A percentile compares a stretch with the other conserved stretches of the same genome.
phyloP scores from a whole-genome alignment of 345 rosid species.

The Anacardium occidentale region DNA sequence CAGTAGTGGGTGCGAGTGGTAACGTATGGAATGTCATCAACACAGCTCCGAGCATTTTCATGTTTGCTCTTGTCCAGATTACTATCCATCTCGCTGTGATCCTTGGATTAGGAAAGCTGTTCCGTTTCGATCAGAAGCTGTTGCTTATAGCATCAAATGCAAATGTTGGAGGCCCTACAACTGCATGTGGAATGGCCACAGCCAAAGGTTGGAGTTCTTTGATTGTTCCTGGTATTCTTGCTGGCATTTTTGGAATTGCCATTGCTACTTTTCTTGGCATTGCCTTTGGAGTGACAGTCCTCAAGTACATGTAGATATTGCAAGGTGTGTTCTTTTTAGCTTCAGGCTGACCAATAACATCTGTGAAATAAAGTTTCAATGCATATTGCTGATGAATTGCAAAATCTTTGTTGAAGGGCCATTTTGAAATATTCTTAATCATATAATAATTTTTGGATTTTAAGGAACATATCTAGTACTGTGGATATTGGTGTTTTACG shows the following conservation, averaged over 20 bases:
- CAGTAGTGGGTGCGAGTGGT: slow-evolving; percentile 86
- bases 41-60: slow-evolving; percentile 85
- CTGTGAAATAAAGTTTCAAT: no score
- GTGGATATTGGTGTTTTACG: no score
- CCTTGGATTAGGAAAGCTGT: slow-evolving; percentile 74
- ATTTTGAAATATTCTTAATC: no score
- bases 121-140: slow-evolving; percentile 59
- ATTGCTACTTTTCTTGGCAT: neutral
- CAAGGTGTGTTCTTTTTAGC: neutral
- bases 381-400: no score
- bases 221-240: slow-evolving; percentile 69
- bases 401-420: no score
- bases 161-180: slow-evolving; percentile 88
- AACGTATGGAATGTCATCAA: slow-evolving; percentile 73
- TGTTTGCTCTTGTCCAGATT: slow-evolving; percentile 76
- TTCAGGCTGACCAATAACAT: no score
- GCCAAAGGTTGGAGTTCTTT: slow-evolving; percentile 82
- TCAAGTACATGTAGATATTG: slow-evolving; percentile 47
- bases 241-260: slow-evolving; percentile 44
- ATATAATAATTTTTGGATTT: no score
- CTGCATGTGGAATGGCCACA: slow-evolving; percentile 91
- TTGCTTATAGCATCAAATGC: slow-evolving; percentile 92
- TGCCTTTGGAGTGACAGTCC: slow-evolving; percentile 52
- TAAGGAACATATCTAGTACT: no score
- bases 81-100: slow-evolving; percentile 67